Evolutionary conservation across 176 grass and related monocot genomes (phyloP), one percentile per base, ranked within the genome.

Genomic region (Avena sativa): DNA sequence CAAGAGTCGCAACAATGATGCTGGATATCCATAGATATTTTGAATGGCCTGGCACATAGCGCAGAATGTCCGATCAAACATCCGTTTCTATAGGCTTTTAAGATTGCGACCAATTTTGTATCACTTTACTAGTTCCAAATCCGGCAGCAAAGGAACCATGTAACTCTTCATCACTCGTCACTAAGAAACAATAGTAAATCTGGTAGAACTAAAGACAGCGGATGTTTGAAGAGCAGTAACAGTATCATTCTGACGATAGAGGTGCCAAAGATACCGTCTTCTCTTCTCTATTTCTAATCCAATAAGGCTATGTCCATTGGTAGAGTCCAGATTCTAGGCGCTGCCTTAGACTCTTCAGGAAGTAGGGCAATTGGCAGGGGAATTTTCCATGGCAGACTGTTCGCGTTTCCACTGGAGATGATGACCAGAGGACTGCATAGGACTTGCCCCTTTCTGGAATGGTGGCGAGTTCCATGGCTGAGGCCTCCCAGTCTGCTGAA

Each of bases 341-440:
- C 12, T 36, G 38, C 30, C 52, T 68, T 78, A 20, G 64, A 82
- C 36, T 76, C 60, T 62, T 80, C 79, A 87, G 47, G 71, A 53
- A 40, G 78, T 71, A 73, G 38, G 78, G 79, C 74, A 78, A 56
- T 83, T 83, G 59, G 75, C 52, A 74, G 32, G 17, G 58, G 80
- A 58, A 72, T 91, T 87, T 65, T 82, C 77, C 64, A 89, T 20
- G 28, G 55, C 85, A 79, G 81, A 86, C n/a, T 91, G 79, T 3
- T 98, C 93, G 12, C 95, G 89, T 81, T 84, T 95, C 95, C 95
- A 98, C 75, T 93, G 93, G 55, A 93, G 90, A 74, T 90, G 93
- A 85, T 89, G 67, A 30, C 69, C 68, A 20, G 73, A 19, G 26
- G 53, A 15, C 84, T 79, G 68, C 70, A 69, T 90, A 79, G 88